Percentiles rank a stretch among this genome's conserved stretches.
Conservation (phyloP, 306 rosid species). For the Mucuna pruriens region DNA sequence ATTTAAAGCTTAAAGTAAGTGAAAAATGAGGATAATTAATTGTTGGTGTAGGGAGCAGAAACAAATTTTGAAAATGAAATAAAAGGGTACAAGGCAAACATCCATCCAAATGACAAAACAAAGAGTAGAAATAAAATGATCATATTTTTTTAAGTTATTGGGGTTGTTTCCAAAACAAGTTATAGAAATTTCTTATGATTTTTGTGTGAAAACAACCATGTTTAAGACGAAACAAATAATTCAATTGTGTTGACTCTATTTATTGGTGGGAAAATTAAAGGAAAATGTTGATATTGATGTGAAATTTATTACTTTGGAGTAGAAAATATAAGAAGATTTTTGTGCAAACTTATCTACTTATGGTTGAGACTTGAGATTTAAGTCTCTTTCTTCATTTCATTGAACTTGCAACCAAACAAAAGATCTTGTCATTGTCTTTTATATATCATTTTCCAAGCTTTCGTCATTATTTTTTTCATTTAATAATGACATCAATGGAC, state of each 20-base stretch:
- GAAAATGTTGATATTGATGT: constrained; percentile 53
- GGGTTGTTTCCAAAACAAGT: constrained; percentile 24
- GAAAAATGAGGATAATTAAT: background rate
- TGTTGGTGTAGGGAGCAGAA: constrained; percentile 1
- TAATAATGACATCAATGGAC: constrained; percentile 38
- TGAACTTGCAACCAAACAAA: constrained; percentile 40
- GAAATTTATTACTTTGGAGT: constrained; percentile 62
- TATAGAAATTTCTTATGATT: constrained; percentile 23
- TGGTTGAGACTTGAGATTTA: background rate
- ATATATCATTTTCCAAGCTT: constrained; percentile 53
- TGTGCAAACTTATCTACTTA: constrained; percentile 15
- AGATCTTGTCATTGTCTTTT: constrained; percentile 54
- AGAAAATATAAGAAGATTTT: constrained; percentile 30
- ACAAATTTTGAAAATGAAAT: background rate
- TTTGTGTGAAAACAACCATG: constrained; percentile 26
- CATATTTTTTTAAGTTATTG: constrained; percentile 16
- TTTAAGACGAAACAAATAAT: constrained; percentile 8
- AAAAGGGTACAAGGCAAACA: background rate
- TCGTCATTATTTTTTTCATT: constrained; percentile 36
- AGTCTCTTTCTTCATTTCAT: constrained; percentile 31
- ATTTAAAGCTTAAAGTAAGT: background rate
- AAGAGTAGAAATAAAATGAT: no score
- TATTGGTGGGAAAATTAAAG: constrained; percentile 34
- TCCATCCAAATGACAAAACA: constrained; percentile 27
- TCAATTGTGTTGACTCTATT: constrained; percentile 38